Base-by-base conservation (phyloP, 1,284 basidiomycete species). In the Afroboletus lepidellus region DNA sequence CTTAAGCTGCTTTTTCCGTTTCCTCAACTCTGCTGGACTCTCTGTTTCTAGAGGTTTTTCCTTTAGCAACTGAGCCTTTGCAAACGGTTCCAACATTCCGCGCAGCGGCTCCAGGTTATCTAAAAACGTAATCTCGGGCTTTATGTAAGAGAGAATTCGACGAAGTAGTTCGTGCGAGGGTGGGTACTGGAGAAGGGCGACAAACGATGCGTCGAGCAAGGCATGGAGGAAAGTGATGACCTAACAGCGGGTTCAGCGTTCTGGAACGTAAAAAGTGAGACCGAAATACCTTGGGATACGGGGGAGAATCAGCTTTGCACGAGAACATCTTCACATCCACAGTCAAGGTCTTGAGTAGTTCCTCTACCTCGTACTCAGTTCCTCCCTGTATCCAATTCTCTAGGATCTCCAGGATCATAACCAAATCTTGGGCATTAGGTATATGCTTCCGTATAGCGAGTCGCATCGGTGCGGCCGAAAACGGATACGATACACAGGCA, bases 141-240 rank as follows among this genome's bases (percentile, higher is more conserved):
- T 73, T 44, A 89, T 68, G 27, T 76, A 74, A 2, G 74, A 65
- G 30, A 78, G 71, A 29, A 87, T 71, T 8, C 65, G 69, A 32
- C 69, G 74, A 13, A 90, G 69, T 37, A 81, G 60, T 24, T 60
- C 57, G 57, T 85, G 80, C 3, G 84, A 75, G 0, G 83, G 79
- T 8, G 75, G 65, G 60, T 86, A 73, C 54, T 84, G 78, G 11
- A 90, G 72, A 25, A 90, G 74, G 0, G 75, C 69, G 39, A 90
- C 72, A 65, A 87, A 87, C 8, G 80, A 83, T 0, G 86, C 77
- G 64, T 90, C 88, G 23, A 90, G 72, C 49, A 88, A 62, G 7
- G 75, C 72, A 66, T 85, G 83, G 8, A 85, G 62, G 70, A 90
- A 86, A 1, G 66, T 58, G 21, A 85, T 67, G 41, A 83, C 67